Evolutionary conservation across 2,329 filamentous ascomycete species (phyloP).

Genomic region (Trichoderma guizhouense): DNA sequence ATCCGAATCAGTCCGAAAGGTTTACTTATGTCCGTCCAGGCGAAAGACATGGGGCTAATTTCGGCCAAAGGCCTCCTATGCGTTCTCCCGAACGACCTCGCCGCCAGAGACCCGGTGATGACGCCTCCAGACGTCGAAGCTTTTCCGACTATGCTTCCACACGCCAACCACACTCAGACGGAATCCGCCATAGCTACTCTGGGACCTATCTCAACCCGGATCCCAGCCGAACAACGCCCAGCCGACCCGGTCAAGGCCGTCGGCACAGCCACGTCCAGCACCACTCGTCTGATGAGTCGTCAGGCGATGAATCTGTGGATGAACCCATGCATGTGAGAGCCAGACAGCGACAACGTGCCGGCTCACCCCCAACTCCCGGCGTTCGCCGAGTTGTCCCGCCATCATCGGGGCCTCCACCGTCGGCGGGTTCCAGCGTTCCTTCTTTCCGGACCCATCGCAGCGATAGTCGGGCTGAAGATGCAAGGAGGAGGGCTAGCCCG

Average conservation of each 20-base stretch:
- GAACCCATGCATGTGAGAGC: constrained; percentile 22
- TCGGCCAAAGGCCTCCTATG: constrained; percentile 30
- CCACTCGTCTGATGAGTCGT: constrained; percentile 37
- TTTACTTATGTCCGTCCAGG: constrained; percentile 42
- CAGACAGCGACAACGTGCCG: constrained; percentile 27
- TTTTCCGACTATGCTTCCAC: constrained; percentile 49
- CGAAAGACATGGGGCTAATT: constrained; percentile 29
- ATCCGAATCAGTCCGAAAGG: constrained; percentile 34
- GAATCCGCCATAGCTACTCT: constrained; percentile 28
- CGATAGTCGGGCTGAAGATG: constrained; percentile 35
- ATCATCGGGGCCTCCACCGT: constrained; percentile 28
- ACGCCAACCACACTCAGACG: constrained; percentile 31
- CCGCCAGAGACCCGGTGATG: constrained; percentile 40
- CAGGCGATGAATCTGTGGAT: constrained; percentile 39
- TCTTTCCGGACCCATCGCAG: constrained; percentile 33
- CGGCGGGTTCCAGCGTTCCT: constrained; percentile 25
- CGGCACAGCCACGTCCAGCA: constrained; percentile 50
- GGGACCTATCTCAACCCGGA: constrained; percentile 36
- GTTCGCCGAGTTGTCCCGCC: constrained; percentile 36
- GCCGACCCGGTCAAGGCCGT: constrained; percentile 34
- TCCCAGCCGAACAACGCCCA: constrained; percentile 27
- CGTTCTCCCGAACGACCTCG: constrained; percentile 36
- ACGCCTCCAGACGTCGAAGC: constrained; percentile 45
- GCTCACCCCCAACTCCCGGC: constrained; percentile 30
- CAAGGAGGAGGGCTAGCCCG: constrained; percentile 36